Percentiles rank a stretch among this genome's conserved stretches.
Conservation (phyloP, 2,329 filamentous ascomycete species). For the Berkeleyomyces rouxiae region DNA sequence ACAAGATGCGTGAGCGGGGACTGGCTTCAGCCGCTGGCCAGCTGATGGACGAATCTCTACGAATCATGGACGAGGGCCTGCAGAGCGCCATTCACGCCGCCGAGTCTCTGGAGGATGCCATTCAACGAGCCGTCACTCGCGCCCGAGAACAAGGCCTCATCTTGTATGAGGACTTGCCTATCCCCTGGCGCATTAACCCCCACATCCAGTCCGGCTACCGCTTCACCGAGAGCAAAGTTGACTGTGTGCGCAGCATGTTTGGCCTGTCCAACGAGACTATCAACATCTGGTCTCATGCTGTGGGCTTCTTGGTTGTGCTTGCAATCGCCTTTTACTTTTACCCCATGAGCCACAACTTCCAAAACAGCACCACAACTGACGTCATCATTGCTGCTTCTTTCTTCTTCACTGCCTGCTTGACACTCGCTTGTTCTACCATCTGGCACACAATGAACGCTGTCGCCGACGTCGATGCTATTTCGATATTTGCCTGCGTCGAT, state of each 20-base stretch:
- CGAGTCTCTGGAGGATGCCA: constrained; percentile 65
- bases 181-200: constrained; percentile 87
- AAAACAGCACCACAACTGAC: constrained; percentile 70
- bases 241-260: constrained; percentile 73
- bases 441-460: constrained; percentile 99
- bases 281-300: constrained; percentile 94
- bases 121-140: constrained; percentile 58
- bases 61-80: constrained; percentile 64
- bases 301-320: constrained; percentile 78
- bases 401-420: constrained; percentile 91
- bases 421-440: constrained; percentile 81
- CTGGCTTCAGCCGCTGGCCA: constrained; percentile 50
- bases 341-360: constrained; percentile 73
- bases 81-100: constrained; percentile 71
- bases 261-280: constrained; percentile 79
- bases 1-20: constrained; percentile 63
- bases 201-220: constrained; percentile 87
- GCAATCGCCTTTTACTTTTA: constrained; percentile 92
- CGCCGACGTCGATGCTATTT: constrained; percentile 73
- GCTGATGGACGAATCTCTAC: constrained; percentile 64
- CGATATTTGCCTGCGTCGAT: constrained; percentile 92
- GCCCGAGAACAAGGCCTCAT: constrained; percentile 72
- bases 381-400: constrained; percentile 84
- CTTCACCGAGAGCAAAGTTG: constrained; percentile 79
- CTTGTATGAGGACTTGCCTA: constrained; percentile 73